Percentiles rank a stretch among this genome's conserved stretches.
Conservation (phyloP, 1,284 basidiomycete genomes). For the Cryptococcus deneoformans region DNA sequence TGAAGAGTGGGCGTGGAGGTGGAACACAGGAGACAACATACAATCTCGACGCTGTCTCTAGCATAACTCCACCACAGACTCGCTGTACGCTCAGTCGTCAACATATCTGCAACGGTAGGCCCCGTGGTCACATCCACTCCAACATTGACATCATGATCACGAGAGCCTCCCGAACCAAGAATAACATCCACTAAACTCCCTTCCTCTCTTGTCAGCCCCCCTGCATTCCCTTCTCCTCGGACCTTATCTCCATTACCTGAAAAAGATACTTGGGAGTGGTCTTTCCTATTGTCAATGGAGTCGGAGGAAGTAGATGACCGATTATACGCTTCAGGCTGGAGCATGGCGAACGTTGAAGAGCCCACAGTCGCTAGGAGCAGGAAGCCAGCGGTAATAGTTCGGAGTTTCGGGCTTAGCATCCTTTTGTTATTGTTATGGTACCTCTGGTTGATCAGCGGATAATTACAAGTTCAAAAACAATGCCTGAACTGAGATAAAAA, state of each 20-base stretch:
- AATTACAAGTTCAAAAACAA: no score
- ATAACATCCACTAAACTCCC: conserved; percentile 12
- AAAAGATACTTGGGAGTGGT: no score
- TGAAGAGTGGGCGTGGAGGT: neutral
- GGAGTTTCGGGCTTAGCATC: conserved; percentile 6
- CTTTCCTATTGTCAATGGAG: neutral
- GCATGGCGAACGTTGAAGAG: neutral
- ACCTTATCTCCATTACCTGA: no score
- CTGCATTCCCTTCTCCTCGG: neutral
- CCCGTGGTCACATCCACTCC: neutral
- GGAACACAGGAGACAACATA: conserved; percentile 16
- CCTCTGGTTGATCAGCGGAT: no score
- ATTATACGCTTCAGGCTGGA: neutral
- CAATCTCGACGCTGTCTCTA: conserved; percentile 34
- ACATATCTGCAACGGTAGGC: conserved; percentile 32
- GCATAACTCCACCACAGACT: conserved; percentile 47
- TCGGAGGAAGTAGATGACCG: neutral
- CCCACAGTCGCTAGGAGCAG: neutral
- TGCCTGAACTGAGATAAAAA: no score
- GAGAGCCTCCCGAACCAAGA: neutral
- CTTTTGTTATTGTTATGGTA: no score
- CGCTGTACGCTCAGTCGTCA: conserved; percentile 38
- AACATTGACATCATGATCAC: neutral
- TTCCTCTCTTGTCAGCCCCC: neutral
- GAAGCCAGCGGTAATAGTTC: conserved; percentile 7